These are phyloP conservation scores for Aureobasidium vineae DNA, from an alignment of 2,329 filamentous ascomycete species.

Conservation along the genomic window DNA sequence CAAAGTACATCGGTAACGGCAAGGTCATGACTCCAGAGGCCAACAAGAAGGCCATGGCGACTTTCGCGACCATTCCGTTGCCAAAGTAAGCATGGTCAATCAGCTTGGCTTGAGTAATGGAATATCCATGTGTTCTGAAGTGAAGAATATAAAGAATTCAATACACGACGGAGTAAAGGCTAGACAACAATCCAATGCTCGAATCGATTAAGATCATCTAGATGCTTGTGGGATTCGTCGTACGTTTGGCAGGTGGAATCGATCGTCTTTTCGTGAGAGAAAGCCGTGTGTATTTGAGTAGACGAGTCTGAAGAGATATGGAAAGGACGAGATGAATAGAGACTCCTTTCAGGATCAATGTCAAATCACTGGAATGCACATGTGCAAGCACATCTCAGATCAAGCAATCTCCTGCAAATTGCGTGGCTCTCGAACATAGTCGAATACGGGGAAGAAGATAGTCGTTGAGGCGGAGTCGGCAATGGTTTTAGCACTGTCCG, in stretches of 20 bases:
- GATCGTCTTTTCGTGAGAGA: not conserved
- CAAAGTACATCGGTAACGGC: constrained; percentile 45
- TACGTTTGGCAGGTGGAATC: not conserved
- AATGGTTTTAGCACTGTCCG: not conserved
- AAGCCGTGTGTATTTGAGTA: not conserved
- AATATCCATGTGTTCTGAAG: too few relatives aligned
- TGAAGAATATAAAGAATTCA: not conserved
- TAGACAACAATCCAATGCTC: not conserved
- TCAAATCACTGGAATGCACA: not conserved
- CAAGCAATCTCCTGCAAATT: constrained; percentile 10
- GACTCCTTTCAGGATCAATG: too few relatives aligned
- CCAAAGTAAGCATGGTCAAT: constrained; percentile 3
- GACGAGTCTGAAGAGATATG: not conserved
- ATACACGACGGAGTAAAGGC: not conserved
- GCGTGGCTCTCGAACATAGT: not conserved
- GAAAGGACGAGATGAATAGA: not conserved
- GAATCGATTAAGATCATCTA: not conserved
- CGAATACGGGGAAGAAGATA: constrained; percentile 20
- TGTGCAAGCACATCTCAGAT: not conserved
- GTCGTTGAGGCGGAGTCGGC: constrained; percentile 18
- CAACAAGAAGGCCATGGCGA: constrained; percentile 50
- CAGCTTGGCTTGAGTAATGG: not conserved
- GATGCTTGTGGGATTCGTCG: not conserved
- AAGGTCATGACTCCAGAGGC: constrained; percentile 51
- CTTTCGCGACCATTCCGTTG: constrained; percentile 47